phyloP scores from a whole-genome alignment of 164 flowering plant genomes.

The Dillenia turbinata region DNA sequence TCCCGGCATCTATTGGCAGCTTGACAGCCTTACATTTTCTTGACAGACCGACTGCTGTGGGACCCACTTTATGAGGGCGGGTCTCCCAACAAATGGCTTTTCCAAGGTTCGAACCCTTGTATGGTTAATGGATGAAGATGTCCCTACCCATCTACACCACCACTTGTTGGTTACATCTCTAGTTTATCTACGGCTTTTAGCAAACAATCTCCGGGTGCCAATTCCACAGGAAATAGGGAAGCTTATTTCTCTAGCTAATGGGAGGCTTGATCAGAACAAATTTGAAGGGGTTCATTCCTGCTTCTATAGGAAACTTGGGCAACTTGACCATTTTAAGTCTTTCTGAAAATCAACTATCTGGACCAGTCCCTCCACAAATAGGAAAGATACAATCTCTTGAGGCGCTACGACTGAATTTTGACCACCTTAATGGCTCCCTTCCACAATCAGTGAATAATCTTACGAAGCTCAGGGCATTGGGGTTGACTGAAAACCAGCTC shows the following conservation, averaged over 20 bases:
- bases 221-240: background rate
- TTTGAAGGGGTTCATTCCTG: too few relatives aligned
- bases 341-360: too few relatives aligned
- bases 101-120: too few relatives aligned
- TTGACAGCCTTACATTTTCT: background rate
- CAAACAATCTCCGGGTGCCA: background rate
- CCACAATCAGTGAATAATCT: background rate
- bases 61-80: too few relatives aligned
- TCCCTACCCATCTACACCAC: background rate
- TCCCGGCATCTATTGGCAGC: background rate
- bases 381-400: too few relatives aligned
- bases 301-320: too few relatives aligned
- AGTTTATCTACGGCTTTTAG: background rate
- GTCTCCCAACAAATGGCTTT: background rate
- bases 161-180: background rate
- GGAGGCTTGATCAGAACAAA: too few relatives aligned
- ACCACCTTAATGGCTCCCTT: background rate
- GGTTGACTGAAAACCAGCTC: background rate
- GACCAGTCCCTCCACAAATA: too few relatives aligned
- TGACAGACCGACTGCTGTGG: too few relatives aligned
- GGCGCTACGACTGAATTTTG: too few relatives aligned
- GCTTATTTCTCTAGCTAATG: background rate
- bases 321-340: too few relatives aligned
- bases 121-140: too few relatives aligned
- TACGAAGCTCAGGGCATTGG: background rate